A percentile compares a stretch with the other conserved stretches of the same genome.
Evolutionary conservation across 352 stramenopile genomes (phyloP).

Genomic region (Peronospora belbahrii): DNA sequence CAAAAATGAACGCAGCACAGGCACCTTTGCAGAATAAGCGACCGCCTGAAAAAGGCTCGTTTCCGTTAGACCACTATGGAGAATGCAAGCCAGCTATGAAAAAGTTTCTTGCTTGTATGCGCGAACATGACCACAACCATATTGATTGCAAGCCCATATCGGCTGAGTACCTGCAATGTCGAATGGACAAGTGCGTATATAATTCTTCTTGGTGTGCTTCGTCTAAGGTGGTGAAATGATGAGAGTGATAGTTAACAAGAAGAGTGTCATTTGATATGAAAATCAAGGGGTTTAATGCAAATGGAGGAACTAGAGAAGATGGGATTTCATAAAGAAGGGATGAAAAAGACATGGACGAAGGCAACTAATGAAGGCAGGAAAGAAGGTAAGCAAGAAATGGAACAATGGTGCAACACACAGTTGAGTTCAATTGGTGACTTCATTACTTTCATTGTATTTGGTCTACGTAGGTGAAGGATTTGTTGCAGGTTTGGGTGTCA

Average conservation of each 20-base stretch:
- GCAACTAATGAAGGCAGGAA: conserved; percentile 58
- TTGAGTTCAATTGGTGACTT: neutral
- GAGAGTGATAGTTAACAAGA: no score
- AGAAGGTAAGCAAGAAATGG: conserved; percentile 45
- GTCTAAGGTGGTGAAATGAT: no score
- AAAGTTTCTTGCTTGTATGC: conserved; percentile 81
- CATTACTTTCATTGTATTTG: neutral
- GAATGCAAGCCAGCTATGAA: conserved; percentile 87
- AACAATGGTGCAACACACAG: neutral
- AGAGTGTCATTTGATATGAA: neutral
- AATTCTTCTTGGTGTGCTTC: neutral
- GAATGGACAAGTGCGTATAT: conserved; percentile 87
- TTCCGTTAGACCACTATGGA: conserved; percentile 86
- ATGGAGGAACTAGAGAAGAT: conserved; percentile 75
- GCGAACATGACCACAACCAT: conserved; percentile 71
- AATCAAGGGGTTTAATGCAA: conserved; percentile 83
- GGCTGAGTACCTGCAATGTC: conserved; percentile 81
- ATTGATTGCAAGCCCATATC: conserved; percentile 88
- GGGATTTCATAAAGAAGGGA: conserved; percentile 76
- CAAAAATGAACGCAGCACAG: conserved; percentile 74
- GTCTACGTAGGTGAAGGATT: conserved; percentile 62
- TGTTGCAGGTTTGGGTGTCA: conserved; percentile 71
- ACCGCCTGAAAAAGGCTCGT: conserved; percentile 86
- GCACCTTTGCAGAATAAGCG: conserved; percentile 63
- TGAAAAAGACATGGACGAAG: conserved; percentile 54